Conservation (phyloP, 1,284 basidiomycete genomes). For the Sphagnurus paluster region DNA sequence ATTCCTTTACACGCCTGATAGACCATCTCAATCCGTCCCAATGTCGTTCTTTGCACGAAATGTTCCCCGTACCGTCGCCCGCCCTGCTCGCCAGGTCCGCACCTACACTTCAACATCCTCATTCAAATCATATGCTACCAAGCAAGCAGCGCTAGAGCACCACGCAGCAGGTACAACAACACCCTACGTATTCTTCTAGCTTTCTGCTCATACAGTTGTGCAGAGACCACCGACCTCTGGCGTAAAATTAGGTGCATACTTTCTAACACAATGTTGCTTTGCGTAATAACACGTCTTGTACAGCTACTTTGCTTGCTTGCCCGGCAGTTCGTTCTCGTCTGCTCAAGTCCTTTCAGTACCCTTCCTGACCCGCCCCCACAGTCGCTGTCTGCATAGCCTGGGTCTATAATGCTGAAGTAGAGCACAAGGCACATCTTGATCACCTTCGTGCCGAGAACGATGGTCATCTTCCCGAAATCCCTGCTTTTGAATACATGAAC, state of each 20-base stretch:
- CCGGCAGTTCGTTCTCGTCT: slow-evolving; percentile 55
- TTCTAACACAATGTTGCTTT: neutral
- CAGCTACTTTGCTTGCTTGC: slow-evolving; percentile 76
- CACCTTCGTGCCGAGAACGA: slow-evolving; percentile 76
- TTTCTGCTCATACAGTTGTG: slow-evolving; percentile 10
- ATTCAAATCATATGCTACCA: slow-evolving; percentile 47
- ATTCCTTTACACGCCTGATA: slow-evolving; percentile 27
- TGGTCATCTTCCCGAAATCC: slow-evolving; percentile 70
- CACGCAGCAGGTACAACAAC: slow-evolving; percentile 66
- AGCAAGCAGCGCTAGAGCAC: slow-evolving; percentile 59
- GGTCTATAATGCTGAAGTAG: slow-evolving; percentile 75
- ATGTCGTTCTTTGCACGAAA: slow-evolving; percentile 62
- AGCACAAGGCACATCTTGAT: slow-evolving; percentile 71
- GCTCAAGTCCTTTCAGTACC: slow-evolving; percentile 2
- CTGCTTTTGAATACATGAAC: slow-evolving; percentile 78
- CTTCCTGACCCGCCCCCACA: slow-evolving; percentile 30
- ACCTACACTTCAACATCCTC: slow-evolving; percentile 23
- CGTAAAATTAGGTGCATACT: slow-evolving; percentile 74
- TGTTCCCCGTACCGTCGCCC: slow-evolving; percentile 44
- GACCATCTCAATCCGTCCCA: slow-evolving; percentile 19
- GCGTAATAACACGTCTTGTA: neutral
- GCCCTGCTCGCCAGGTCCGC: slow-evolving; percentile 39
- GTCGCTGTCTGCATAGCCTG: slow-evolving; percentile 66
- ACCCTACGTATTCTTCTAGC: slow-evolving; percentile 7
- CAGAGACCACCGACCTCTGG: slow-evolving; percentile 80